These are phyloP conservation scores for Citrus glauca DNA, from an alignment of 345 rosid genomes.

Conservation along the genomic window DNA sequence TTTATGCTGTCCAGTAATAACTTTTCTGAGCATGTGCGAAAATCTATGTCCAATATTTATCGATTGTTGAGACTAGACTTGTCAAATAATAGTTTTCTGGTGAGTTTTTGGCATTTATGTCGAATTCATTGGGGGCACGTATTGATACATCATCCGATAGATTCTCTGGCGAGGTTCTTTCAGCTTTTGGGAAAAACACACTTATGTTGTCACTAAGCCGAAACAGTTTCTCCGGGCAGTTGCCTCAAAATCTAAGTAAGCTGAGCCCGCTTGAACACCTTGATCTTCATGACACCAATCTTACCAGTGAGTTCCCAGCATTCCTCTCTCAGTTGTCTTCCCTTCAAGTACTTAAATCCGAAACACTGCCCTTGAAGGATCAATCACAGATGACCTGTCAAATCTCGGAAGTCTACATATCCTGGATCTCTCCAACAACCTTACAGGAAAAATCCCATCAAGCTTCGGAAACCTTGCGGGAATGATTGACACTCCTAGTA, in stretches of 20 bases:
- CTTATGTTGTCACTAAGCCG: constrained; percentile 15
- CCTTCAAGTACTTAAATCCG: constrained; percentile 31
- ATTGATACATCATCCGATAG: constrained; percentile 11
- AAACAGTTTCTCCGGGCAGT: constrained; percentile 21
- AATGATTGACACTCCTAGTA: constrained; percentile 16
- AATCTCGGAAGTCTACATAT: constrained; percentile 31
- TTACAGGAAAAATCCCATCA: constrained; percentile 24
- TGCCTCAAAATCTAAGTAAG: constrained; percentile 18
- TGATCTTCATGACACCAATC: constrained; percentile 36
- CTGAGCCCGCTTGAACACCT: constrained; percentile 22
- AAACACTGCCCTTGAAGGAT: constrained; percentile 27
- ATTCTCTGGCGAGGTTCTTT: constrained; percentile 27
- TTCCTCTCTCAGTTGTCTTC: constrained; percentile 20
- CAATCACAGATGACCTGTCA: constrained; percentile 27
- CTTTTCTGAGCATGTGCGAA: constrained; percentile 29
- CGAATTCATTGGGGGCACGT: background rate
- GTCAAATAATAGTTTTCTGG: constrained; percentile 31
- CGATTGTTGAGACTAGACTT: constrained; percentile 21
- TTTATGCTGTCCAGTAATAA: constrained; percentile 26
- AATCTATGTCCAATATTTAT: constrained; percentile 17
- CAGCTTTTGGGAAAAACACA: background rate
- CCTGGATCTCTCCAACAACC: constrained; percentile 22
- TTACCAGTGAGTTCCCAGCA: constrained; percentile 28
- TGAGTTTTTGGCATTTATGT: constrained; percentile 22
- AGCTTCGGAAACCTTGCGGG: constrained; percentile 29